A percentile compares a stretch with the other conserved stretches of the same genome.
Evolutionary conservation across 1,139 yeast genomes (phyloP).

Genomic region (Debaryomyces udenii): DNA sequence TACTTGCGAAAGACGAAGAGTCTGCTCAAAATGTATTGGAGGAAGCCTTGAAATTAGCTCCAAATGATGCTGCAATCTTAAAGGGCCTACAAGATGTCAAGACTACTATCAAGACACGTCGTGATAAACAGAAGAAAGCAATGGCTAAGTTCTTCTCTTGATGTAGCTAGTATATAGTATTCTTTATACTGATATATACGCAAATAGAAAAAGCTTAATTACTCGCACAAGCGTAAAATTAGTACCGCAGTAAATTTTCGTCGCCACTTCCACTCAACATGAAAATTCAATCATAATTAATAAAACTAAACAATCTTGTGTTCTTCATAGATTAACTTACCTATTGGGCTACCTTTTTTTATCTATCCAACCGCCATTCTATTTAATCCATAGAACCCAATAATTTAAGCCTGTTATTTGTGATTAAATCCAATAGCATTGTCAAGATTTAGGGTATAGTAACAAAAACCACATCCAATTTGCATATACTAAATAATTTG

Average conservation of each 20-base stretch:
- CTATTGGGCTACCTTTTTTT: slow-evolving; percentile 5
- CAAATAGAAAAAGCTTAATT: not conserved
- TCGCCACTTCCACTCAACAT: slow-evolving; percentile 16
- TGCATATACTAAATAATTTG: slow-evolving; percentile 9
- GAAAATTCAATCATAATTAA: slow-evolving; percentile 7
- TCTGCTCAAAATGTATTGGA: slow-evolving; percentile 68
- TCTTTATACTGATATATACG: slow-evolving; percentile 11
- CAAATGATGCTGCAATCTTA: slow-evolving; percentile 73
- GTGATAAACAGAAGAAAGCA: slow-evolving; percentile 78
- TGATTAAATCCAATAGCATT: slow-evolving; percentile 4
- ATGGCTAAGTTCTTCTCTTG: slow-evolving; percentile 73
- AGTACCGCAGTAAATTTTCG: slow-evolving; percentile 13
- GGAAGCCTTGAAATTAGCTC: slow-evolving; percentile 66
- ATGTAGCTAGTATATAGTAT: not conserved
- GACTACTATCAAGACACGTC: slow-evolving; percentile 52
- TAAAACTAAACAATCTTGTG: slow-evolving; percentile 7
- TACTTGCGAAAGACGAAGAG: slow-evolving; percentile 67
- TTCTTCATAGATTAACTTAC: slow-evolving; percentile 8
- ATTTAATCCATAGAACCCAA: slow-evolving; percentile 8
- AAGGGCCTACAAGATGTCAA: slow-evolving; percentile 69
- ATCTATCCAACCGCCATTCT: slow-evolving; percentile 10
- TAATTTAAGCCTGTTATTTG: slow-evolving; percentile 4
- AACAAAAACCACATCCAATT: slow-evolving; percentile 9
- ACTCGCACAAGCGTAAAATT: slow-evolving; percentile 8
- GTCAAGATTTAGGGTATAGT: slow-evolving; percentile 7